phyloP scores from a whole-genome alignment of 352 stramenopile species.

The Thalassiosira hispida region DNA sequence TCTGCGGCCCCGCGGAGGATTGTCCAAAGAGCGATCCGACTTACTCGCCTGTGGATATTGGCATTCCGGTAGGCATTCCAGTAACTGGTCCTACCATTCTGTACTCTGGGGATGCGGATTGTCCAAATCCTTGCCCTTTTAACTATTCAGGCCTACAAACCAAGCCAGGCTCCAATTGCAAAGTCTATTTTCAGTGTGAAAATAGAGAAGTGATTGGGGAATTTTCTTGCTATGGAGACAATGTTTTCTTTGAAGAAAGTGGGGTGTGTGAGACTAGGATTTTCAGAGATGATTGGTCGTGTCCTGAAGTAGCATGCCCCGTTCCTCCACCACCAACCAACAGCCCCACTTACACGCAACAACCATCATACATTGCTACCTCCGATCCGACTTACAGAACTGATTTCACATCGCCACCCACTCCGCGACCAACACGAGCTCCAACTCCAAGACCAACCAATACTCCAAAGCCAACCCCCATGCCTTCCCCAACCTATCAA shows the following conservation, averaged over 20 bases:
- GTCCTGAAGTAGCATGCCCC: too few relatives aligned
- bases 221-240: conserved; percentile 16
- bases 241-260: conserved; percentile 14
- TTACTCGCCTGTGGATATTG: too few relatives aligned
- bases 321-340: neutral
- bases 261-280: conserved; percentile 12
- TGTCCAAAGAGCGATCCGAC: too few relatives aligned
- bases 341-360: conserved; percentile 1
- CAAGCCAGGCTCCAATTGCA: conserved; percentile 6
- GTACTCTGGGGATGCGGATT: too few relatives aligned
- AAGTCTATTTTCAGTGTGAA: conserved; percentile 23
- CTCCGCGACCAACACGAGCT: neutral
- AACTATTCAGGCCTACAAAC: neutral
- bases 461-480: conserved; percentile 10
- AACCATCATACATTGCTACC: too few relatives aligned
- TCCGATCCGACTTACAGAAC: too few relatives aligned
- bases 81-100: too few relatives aligned
- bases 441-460: neutral
- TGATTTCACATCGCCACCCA: too few relatives aligned
- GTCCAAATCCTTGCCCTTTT: conserved; percentile 1
- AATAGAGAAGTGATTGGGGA: conserved; percentile 9
- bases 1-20: too few relatives aligned
- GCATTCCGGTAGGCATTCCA: too few relatives aligned
- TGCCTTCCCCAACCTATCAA: conserved; percentile 20
- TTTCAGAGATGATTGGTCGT: conserved; percentile 1